Base-by-base conservation (phyloP, 352 stramenopile genomes). In the Pythium aquatile region DNA sequence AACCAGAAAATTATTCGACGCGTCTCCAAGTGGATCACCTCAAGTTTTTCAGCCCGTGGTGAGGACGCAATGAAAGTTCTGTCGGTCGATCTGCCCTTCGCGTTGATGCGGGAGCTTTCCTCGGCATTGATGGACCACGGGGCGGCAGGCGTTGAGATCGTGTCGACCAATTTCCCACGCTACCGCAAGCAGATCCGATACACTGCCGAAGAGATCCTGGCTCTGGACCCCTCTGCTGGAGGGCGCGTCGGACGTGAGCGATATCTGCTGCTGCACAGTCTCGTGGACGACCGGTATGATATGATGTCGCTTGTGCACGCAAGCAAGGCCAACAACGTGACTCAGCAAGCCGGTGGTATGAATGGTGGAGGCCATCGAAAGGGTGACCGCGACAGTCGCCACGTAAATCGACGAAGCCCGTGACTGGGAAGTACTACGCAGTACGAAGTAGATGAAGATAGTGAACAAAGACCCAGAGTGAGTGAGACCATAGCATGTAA, bases 21-120 rank as follows among this genome's bases (percentile, higher is more conserved):
- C n/a, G 87, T 93, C 30, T 91, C 80, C 33, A 95, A 95, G 61
- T 95, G 87, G 87, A 89, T 94, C 58, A 88, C 75, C 2, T 84
- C 85, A 26, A 93, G 83, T 42, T 93, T 95, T 28, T 83, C 83
- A 7, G 85, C 75, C 13, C 74, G 76, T 5, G 83, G 82, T 16
- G 82, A 92, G 8, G 83, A 95, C 32, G 81, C 85, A 2, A 92
- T 93, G 80, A 91, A 92, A 48, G 83, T 96, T 11, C 59, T 96
- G 5, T 94, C 82, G 0, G 76, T 96, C 5, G 87, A 96, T 59
- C 64, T 94, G 3, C 87, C 87, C 14, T 96, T 94, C 39, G 73
- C 73, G 1, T 62, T 94, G 37, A 74, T 93, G 61, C 85, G 87
- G 1, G 87, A 94, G 39, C 75, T 94, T 67, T 91, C 83, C n/a